These are phyloP conservation scores for Arthrobotrys sphaeroides DNA, from an alignment of 2,329 filamentous ascomycete genomes.

Conservation along the genomic window DNA sequence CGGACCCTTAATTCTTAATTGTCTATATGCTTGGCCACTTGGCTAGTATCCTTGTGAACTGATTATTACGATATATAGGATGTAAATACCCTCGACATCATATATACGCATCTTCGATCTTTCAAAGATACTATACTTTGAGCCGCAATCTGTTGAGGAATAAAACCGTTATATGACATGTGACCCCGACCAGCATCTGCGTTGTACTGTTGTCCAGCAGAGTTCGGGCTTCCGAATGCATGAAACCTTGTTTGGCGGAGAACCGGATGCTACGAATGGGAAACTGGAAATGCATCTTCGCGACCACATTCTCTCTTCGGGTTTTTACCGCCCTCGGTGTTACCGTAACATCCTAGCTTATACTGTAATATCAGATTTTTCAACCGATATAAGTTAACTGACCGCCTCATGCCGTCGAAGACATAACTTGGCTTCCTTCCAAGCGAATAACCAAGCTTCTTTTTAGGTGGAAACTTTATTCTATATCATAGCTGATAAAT, in stretches of 20 bases:
- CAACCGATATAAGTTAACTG: neutral
- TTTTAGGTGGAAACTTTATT: neutral
- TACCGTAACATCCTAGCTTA: neutral
- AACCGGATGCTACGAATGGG: conserved; percentile 15
- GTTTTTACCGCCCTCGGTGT: neutral
- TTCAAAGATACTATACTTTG: too few relatives aligned
- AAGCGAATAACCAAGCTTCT: neutral
- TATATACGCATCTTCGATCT: too few relatives aligned
- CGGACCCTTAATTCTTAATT: too few relatives aligned
- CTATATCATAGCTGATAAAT: neutral
- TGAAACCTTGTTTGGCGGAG: conserved; percentile 14
- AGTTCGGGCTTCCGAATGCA: neutral
- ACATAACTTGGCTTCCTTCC: neutral
- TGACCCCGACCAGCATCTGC: neutral
- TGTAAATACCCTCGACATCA: too few relatives aligned
- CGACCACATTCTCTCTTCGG: conserved; percentile 40
- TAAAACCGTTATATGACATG: neutral
- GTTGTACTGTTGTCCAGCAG: neutral
- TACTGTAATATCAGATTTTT: neutral
- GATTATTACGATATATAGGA: too few relatives aligned
- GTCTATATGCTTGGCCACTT: too few relatives aligned
- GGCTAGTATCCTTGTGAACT: too few relatives aligned
- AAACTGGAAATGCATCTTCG: conserved; percentile 41
- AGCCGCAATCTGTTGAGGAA: too few relatives aligned
- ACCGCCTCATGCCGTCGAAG: neutral